A percentile compares a stretch with the other conserved stretches of the same genome.
phyloP scores from a whole-genome alignment of 805 yeast species.

The Saccharomyces jurei region DNA sequence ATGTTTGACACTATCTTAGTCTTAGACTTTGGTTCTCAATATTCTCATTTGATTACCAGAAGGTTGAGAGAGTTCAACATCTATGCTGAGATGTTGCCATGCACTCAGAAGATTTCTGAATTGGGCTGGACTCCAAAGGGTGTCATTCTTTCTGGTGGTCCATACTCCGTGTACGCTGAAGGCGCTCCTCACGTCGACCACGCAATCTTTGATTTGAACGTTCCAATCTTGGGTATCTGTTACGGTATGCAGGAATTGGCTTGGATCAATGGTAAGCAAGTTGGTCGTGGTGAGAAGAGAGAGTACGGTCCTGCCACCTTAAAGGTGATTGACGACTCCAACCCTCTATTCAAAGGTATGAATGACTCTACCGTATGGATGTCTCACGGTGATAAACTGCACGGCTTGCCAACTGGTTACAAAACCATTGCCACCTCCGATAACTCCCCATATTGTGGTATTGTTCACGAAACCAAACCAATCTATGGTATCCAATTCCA shows the following conservation, averaged over 20 bases:
- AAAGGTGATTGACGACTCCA: constrained; percentile 56
- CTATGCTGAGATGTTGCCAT: constrained; percentile 98
- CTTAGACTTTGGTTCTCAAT: constrained; percentile 96
- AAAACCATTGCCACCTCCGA: constrained; percentile 82
- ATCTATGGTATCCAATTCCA: constrained; percentile 97
- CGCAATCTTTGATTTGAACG: constrained; percentile 80
- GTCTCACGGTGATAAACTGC: constrained; percentile 97
- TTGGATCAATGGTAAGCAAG: constrained; percentile 89
- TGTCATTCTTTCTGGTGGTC: constrained; percentile 92
- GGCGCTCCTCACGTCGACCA: constrained; percentile 98
- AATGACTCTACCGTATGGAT: constrained; percentile 97
- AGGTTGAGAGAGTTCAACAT: constrained; percentile 96
- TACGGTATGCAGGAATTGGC: constrained; percentile 99
- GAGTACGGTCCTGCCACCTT: constrained; percentile 96
- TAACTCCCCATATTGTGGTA: constrained; percentile 94
- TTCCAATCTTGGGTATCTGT: constrained; percentile 95
- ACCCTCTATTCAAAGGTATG: constrained; percentile 77
- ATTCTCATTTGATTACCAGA: constrained; percentile 92
- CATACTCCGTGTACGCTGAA: constrained; percentile 91
- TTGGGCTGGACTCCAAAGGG: constrained; percentile 94
- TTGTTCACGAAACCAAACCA: constrained; percentile 60
- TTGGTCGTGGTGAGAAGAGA: constrained; percentile 92
- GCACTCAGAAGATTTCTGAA: constrained; percentile 93
- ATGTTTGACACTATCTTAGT: constrained; percentile 96
- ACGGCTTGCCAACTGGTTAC: constrained; percentile 82